A percentile compares a stretch with the other conserved stretches of the same genome.
Conservation (phyloP, 805 yeast species). For the Candida nonsorbophila region DNA sequence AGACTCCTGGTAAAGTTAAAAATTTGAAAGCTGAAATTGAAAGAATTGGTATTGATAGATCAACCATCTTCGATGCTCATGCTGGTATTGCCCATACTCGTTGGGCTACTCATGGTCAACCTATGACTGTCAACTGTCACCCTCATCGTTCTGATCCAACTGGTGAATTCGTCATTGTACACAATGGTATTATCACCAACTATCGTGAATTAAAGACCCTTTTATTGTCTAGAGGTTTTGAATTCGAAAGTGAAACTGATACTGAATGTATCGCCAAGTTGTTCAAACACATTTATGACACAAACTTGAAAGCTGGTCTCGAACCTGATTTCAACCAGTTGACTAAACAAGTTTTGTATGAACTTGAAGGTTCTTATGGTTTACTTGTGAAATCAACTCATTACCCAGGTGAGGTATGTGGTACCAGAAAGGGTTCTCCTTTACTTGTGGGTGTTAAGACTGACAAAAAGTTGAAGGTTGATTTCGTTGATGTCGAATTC, state of each 20-base stretch:
- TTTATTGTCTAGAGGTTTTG: conserved; percentile 70
- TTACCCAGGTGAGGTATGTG: conserved; percentile 93
- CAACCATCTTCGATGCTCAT: conserved; percentile 71
- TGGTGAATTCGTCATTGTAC: conserved; percentile 88
- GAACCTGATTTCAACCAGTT: conserved; percentile 85
- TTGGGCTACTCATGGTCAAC: conserved; percentile 99
- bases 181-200: conserved; percentile 97
- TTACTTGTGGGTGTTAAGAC: conserved; percentile 95
- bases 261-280: conserved; percentile 97
- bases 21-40: conserved; percentile 66
- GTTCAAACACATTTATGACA: conserved; percentile 84
- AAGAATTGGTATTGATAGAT: conserved; percentile 46
- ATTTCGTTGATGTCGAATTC: conserved; percentile 97
- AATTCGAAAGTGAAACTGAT: conserved; percentile 90
- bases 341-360: conserved; percentile 87
- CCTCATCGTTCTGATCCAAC: conserved; percentile 87
- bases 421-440: conserved; percentile 98
- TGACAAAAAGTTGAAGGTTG: conserved; percentile 91
- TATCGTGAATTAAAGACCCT: conserved; percentile 86
- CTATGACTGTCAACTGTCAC: conserved; percentile 81
- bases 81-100: conserved; percentile 98
- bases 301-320: conserved; percentile 64
- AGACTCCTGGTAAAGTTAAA: conserved; percentile 88
- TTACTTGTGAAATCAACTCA: conserved; percentile 85
- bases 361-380: conserved; percentile 97